Conservation (phyloP, 345 rosid species). For the Firmiana major region DNA sequence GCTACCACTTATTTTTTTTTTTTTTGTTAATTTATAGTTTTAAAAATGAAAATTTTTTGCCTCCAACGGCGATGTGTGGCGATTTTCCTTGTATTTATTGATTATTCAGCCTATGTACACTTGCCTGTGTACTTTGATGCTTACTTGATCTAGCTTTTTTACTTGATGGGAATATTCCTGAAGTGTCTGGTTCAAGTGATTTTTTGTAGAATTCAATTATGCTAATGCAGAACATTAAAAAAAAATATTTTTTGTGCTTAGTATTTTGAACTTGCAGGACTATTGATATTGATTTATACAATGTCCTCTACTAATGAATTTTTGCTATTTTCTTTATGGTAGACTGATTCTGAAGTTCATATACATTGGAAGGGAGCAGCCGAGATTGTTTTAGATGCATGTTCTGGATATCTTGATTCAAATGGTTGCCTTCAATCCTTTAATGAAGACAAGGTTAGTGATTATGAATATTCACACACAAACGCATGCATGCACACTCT, state of each 20-base stretch:
- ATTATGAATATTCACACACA: background rate
- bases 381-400: conserved; percentile 85
- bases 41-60: background rate
- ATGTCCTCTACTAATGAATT: background rate
- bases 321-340: conserved; percentile 20
- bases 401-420: conserved; percentile 69
- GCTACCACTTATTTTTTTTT: background rate
- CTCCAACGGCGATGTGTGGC: background rate
- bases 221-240: too few relatives aligned
- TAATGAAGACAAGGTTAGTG: conserved; percentile 60
- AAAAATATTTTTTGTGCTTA: too few relatives aligned
- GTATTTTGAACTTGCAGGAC: background rate
- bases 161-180: background rate
- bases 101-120: background rate
- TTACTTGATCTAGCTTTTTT: background rate
- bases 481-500: background rate
- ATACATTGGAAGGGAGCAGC: conserved; percentile 99
- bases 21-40: background rate
- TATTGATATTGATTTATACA: background rate
- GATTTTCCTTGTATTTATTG: background rate
- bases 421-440: conserved; percentile 52
- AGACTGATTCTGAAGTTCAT: conserved; percentile 72
- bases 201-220: too few relatives aligned
- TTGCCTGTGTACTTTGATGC: background rate
- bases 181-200: background rate